Base-by-base conservation (phyloP, 2,329 filamentous ascomycete genomes). In the Albophoma yamanashiensis region DNA sequence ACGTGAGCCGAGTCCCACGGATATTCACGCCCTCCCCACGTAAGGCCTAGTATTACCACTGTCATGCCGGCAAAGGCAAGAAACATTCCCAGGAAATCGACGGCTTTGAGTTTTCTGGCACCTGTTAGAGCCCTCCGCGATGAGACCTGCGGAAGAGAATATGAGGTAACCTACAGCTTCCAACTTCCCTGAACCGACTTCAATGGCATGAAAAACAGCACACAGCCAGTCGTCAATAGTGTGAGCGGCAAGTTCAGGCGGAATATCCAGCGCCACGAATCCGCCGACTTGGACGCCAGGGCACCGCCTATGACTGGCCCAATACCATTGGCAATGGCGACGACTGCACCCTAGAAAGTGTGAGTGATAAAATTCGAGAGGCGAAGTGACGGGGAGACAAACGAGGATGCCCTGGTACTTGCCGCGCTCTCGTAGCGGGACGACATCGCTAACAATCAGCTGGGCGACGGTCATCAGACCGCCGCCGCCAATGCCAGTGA, bases 401-500 rank as follows among this genome's bases (percentile, higher is more conserved):
- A 76, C 81, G 62, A 80, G 59, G 60, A 76, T 73, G 0, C 88
- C 89, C 69, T 92, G 89, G 81, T 88, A 92, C 22, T 87, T 81
- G 0, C 89, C 89, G 60, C 89, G 77, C 61, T 90, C 83, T 5
- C 87, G 77, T 27, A 91, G 74, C 0, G 87, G 82, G 1, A 92
- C 82, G 15, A 91, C 79, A 70, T 92, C 89, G 62, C 83, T 88
- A 65, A 92, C 74, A 61, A 92, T 75, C 43, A 92, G 87, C 59
- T 81, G 83, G 11, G 86, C 84, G 53, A 90, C 83, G 0, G 86
- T 86, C 56, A 84, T 86, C 78, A 91, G 85, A 2, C 88, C 88
- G 1, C 86, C 88, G 14, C 87, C 88, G 25, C 88, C 89, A 59
- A 90, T 81, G 56, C 75, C 74, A 9, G 74, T 76, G 36, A 76